Conservation (phyloP, 169 alveolate species). For the Eimeria falciformis region DNA sequence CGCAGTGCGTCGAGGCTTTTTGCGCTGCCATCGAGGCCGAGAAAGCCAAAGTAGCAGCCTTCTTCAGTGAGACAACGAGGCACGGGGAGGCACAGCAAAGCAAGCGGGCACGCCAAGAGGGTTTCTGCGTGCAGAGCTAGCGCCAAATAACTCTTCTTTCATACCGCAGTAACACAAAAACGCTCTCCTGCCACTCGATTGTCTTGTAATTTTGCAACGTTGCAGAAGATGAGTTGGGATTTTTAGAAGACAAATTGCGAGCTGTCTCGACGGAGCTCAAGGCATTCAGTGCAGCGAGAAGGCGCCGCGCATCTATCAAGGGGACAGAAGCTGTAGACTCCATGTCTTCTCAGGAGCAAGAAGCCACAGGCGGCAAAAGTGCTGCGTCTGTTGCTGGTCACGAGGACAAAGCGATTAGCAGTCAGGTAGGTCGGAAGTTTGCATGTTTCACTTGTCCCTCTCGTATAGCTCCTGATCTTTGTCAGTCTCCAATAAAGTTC, state of each 20-base stretch:
- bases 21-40: slow-evolving; percentile 27
- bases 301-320: neutral
- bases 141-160: too few relatives aligned
- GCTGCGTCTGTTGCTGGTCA: too few relatives aligned
- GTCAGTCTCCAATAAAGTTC: too few relatives aligned
- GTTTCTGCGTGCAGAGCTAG: too few relatives aligned
- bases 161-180: too few relatives aligned
- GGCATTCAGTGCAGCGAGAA: slow-evolving; percentile 29
- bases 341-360: neutral
- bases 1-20: slow-evolving; percentile 26
- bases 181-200: too few relatives aligned
- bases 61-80: slow-evolving; percentile 34
- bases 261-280: slow-evolving; percentile 30
- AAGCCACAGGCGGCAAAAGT: too few relatives aligned
- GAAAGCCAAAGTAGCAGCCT: slow-evolving; percentile 23
- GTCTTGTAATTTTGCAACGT: too few relatives aligned
- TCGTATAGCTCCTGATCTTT: too few relatives aligned
- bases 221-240: slow-evolving; percentile 16
- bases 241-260: slow-evolving; percentile 29
- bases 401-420: slow-evolving; percentile 8
- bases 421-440: slow-evolving; percentile 8
- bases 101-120: too few relatives aligned
- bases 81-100: too few relatives aligned
- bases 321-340: neutral
- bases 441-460: too few relatives aligned